Evolutionary conservation across 805 yeast genomes (phyloP), one percentile per base, ranked within the genome.

Genomic region (Yarrowia divulgata): DNA sequence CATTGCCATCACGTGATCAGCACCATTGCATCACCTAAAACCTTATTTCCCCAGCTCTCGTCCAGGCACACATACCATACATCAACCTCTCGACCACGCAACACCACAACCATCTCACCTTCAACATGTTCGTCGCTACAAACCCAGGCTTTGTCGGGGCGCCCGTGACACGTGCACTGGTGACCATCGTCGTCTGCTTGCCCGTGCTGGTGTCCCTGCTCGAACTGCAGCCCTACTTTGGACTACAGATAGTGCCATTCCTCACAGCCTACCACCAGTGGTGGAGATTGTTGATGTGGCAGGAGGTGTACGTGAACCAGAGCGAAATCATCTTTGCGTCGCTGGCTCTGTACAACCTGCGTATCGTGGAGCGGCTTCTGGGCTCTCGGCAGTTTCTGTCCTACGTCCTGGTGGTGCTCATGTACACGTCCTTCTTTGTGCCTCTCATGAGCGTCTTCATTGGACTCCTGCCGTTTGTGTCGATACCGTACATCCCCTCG

Each of bases 331-430:
- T 82, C 8, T 69, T 81, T 42, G 74, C 77, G 0, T 62, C 78
- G n/a, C 70, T 81, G 9, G 60, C 81, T 29, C 66, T 81, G 8
- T 82, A 82, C 70, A 80, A 80, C 49, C 74, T 79, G 52, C 74
- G 84, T 9, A 76, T 73, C 19, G 70, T 82, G 18, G 84, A 82
- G 64, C 74, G 84, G 63, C 67, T 80, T 37, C 72, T 77, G 18
- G 82, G 83, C 3, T 74, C 82, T 3, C 75, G 77, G 32, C 80
- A 78, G 68, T 82, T 73, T 70, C 73, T 78, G 67, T 77, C 78
- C 12, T 70, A 71, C 57, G 45, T 77, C 7, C 46, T 75, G 8
- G 71, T 77, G n/a, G 69, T 76, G n/a, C 71, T 66, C 29, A 42
- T 49, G 29, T 58, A 72, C 60, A 69, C 74, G 23, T 54, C 71